Conservation (phyloP, 345 rosid species). For the Populus nigra region DNA sequence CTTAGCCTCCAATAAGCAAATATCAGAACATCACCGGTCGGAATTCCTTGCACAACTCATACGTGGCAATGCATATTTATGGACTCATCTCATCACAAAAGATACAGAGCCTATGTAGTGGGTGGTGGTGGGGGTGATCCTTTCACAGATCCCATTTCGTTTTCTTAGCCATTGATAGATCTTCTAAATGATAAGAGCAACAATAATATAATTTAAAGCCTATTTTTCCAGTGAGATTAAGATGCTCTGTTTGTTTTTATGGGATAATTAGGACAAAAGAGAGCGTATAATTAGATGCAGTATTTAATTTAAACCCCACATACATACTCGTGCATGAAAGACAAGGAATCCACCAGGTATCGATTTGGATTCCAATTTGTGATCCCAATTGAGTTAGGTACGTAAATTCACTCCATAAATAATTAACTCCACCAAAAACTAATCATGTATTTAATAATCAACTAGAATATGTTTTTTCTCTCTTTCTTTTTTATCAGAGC, state of each 20-base stretch:
- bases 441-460: not conserved
- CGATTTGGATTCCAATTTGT: not conserved
- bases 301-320: no score
- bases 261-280: slow-evolving; percentile 4
- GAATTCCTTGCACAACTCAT: no score
- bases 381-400: not conserved
- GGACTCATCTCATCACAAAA: slow-evolving; percentile 18
- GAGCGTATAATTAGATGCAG: not conserved
- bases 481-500: no score
- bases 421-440: no score
- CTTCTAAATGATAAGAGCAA: slow-evolving; percentile 8
- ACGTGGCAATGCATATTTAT: not conserved
- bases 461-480: no score
- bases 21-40: no score
- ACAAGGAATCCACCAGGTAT: not conserved
- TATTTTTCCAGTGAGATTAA: slow-evolving; percentile 12
- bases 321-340: not conserved
- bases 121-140: slow-evolving; percentile 35
- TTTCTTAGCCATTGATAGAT: slow-evolving; percentile 18
- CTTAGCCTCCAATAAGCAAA: no score
- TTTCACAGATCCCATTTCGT: slow-evolving; percentile 1
- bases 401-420: not conserved
- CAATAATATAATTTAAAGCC: slow-evolving; percentile 18
- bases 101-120: not conserved
- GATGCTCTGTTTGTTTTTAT: slow-evolving; percentile 16